These are phyloP conservation scores for Suhomyces canberraensis DNA, from an alignment of 805 yeast genomes.

Conservation along the genomic window DNA sequence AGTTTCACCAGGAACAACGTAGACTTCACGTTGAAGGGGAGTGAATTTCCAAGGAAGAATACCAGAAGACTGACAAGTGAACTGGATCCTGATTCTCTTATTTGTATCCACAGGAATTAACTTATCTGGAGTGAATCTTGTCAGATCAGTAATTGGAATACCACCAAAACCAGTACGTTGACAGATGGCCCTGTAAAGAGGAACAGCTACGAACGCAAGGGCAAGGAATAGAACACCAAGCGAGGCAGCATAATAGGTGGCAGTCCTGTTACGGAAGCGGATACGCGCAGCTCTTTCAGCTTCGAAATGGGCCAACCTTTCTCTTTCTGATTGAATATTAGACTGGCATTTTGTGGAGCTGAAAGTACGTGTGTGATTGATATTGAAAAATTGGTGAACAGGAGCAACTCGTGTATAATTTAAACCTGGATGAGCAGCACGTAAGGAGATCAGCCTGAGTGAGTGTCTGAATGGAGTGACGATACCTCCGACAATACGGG, in stretches of 20 bases:
- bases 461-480: too few relatives aligned
- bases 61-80: conserved; percentile 89
- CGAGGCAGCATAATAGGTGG: conserved; percentile 65
- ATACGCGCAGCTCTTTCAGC: conserved; percentile 26
- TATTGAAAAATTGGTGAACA: too few relatives aligned
- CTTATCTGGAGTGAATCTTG: conserved; percentile 81
- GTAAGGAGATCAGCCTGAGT: too few relatives aligned
- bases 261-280: conserved; percentile 46
- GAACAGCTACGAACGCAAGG: conserved; percentile 86
- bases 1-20: conserved; percentile 94
- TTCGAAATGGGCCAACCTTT: conserved; percentile 13
- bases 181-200: conserved; percentile 86
- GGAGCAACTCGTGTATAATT: too few relatives aligned
- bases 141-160: conserved; percentile 81
- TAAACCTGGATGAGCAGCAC: too few relatives aligned
- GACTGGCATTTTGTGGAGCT: too few relatives aligned
- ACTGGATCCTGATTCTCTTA: conserved; percentile 75
- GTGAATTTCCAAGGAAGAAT: conserved; percentile 91
- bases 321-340: conserved; percentile 4
- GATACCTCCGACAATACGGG: too few relatives aligned
- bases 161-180: conserved; percentile 97
- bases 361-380: too few relatives aligned
- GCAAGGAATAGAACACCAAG: conserved; percentile 69
- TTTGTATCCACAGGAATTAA: conserved; percentile 84
- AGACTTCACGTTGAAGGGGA: conserved; percentile 92